Conservation (phyloP, 805 yeast species). For the Sugiyamaella qingdaonensis region DNA sequence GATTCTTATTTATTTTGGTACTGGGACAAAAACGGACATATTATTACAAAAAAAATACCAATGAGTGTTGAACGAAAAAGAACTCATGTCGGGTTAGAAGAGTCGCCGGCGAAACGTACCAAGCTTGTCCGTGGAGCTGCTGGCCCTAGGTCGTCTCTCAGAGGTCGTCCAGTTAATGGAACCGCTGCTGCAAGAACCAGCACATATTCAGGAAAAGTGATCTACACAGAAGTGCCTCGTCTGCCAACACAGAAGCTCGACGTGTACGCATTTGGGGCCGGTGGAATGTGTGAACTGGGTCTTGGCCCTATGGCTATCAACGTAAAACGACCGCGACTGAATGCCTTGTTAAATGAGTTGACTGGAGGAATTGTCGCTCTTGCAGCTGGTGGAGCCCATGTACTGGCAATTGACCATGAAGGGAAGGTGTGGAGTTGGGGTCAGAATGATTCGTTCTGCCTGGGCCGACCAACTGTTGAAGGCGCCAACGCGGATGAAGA, state of each 20-base stretch:
- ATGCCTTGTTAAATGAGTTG: slow-evolving; percentile 63
- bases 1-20: no score
- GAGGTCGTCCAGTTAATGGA: neutral
- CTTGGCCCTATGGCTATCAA: slow-evolving; percentile 94
- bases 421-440: slow-evolving; percentile 98
- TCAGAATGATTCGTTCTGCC: slow-evolving; percentile 83
- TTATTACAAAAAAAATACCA: no score
- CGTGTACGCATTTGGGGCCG: slow-evolving; percentile 92
- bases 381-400: slow-evolving; percentile 96
- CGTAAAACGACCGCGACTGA: slow-evolving; percentile 92
- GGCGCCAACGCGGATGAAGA: slow-evolving; percentile 53
- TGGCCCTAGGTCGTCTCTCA: neutral
- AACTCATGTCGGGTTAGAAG: neutral
- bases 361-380: slow-evolving; percentile 73
- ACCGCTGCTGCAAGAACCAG: neutral
- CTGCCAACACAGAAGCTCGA: slow-evolving; percentile 50
- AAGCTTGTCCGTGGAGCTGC: neutral
- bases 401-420: slow-evolving; percentile 69
- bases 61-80: neutral
- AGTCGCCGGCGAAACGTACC: neutral
- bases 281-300: slow-evolving; percentile 96
- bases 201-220: slow-evolving; percentile 4
- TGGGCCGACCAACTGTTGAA: slow-evolving; percentile 66
- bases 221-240: slow-evolving; percentile 23
- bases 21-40: no score